Conservation (phyloP, 495 filamentous ascomycete genomes). For the Immersiella caudata region DNA sequence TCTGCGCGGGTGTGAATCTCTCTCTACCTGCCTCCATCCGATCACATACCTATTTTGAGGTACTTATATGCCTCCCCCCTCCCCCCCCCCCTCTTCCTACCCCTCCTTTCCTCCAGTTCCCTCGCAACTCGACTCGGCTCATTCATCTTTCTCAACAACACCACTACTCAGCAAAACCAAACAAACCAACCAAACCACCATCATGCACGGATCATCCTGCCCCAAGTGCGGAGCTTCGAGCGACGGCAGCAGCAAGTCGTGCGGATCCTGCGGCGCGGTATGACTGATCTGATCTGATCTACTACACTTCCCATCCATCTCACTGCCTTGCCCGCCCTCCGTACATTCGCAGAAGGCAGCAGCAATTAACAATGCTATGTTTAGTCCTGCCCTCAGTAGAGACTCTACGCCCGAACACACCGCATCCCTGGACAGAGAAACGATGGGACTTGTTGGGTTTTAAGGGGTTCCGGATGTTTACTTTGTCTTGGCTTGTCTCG, state of each 20-base stretch:
- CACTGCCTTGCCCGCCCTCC: background rate
- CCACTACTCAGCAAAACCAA: background rate
- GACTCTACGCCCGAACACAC: background rate
- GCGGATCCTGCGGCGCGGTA: slow-evolving; percentile 54
- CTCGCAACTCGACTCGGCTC: background rate
- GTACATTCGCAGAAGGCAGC: no score
- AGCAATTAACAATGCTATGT: background rate
- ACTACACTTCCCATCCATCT: background rate
- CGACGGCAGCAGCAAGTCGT: slow-evolving; percentile 47
- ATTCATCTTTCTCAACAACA: background rate
- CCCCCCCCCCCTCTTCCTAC: background rate
- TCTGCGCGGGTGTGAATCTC: background rate
- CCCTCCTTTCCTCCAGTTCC: slow-evolving; percentile 8
- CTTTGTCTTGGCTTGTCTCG: background rate
- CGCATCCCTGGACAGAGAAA: background rate
- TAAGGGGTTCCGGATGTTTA: background rate
- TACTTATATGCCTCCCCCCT: background rate
- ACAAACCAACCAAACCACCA: slow-evolving; percentile 11
- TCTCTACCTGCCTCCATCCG: background rate
- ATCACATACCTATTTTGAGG: background rate
- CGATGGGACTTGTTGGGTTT: background rate
- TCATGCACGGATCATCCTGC: slow-evolving; percentile 50
- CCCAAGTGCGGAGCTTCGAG: slow-evolving; percentile 53
- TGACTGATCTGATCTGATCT: slow-evolving; percentile 25
- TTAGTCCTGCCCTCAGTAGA: background rate